These are phyloP conservation scores for Corymbia calophylla DNA, from an alignment of 441 rosid genomes.

Conservation along the genomic window DNA sequence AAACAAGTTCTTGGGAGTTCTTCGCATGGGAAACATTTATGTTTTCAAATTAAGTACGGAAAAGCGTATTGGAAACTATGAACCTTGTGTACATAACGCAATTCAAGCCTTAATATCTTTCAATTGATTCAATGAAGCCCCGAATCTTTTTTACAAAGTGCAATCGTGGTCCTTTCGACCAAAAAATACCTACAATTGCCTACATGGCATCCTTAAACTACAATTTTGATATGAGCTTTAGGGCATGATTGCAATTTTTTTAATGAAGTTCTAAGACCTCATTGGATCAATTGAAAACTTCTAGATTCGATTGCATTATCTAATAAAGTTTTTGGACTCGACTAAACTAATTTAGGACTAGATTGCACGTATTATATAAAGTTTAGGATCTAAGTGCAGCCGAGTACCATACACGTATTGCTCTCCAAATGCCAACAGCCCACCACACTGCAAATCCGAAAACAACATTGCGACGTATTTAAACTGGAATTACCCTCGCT, in stretches of 20 bases:
- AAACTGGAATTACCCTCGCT: no score
- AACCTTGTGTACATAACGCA: background rate
- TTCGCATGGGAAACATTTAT: background rate
- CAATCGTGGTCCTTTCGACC: background rate
- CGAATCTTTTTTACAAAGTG: fast-evolving
- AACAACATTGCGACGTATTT: background rate
- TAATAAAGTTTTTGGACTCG: fast-evolving
- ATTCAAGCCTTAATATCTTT: background rate
- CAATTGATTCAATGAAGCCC: background rate
- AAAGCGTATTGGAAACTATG: background rate
- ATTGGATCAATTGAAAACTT: background rate
- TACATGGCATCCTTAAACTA: background rate
- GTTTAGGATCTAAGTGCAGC: background rate
- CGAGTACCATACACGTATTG: background rate
- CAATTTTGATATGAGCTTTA: background rate
- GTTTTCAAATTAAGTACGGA: background rate
- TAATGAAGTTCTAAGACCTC: fast-evolving
- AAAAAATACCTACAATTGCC: background rate
- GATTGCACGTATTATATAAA: background rate
- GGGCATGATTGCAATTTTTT: background rate
- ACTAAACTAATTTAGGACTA: no score
- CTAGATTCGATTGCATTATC: fast-evolving
- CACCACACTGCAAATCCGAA: background rate
- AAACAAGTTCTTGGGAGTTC: background rate
- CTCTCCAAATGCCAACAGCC: background rate